Evolutionary conservation across 2,329 filamentous ascomycete genomes (phyloP).

Genomic region (Cladosporium sp.): DNA sequence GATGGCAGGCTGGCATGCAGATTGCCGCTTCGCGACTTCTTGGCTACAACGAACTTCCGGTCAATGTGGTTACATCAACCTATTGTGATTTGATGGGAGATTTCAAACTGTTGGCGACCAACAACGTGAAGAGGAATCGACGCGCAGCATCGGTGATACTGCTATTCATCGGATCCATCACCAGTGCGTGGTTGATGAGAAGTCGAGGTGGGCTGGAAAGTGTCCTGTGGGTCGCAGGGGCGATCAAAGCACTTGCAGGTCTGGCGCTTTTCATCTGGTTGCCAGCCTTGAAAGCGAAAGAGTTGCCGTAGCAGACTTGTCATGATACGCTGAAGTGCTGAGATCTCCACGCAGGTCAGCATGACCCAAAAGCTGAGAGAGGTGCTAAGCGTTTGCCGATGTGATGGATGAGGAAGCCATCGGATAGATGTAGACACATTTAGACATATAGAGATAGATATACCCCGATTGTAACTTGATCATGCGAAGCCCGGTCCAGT

Average conservation of each 20-base stretch:
- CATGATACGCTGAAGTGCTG: neutral
- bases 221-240: conserved; percentile 45
- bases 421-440: neutral
- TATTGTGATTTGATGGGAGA: conserved; percentile 54
- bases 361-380: no score
- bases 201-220: conserved; percentile 38
- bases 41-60: conserved; percentile 52
- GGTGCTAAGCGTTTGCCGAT: no score
- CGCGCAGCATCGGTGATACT: conserved; percentile 43
- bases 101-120: conserved; percentile 43
- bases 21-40: conserved; percentile 49
- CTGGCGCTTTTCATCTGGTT: conserved; percentile 25
- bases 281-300: conserved; percentile 26
- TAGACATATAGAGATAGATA: neutral
- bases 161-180: conserved; percentile 46
- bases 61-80: conserved; percentile 52
- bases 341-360: neutral
- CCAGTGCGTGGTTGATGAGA: conserved; percentile 47
- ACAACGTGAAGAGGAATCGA: conserved; percentile 51
- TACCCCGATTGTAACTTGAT: no score
- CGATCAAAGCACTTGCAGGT: conserved; percentile 42
- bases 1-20: conserved; percentile 53
- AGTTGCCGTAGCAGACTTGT: neutral
- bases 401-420: no score
- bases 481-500: no score